Base-by-base conservation (phyloP, 208 protist genomes). In the Acanthamoeba quina region DNA sequence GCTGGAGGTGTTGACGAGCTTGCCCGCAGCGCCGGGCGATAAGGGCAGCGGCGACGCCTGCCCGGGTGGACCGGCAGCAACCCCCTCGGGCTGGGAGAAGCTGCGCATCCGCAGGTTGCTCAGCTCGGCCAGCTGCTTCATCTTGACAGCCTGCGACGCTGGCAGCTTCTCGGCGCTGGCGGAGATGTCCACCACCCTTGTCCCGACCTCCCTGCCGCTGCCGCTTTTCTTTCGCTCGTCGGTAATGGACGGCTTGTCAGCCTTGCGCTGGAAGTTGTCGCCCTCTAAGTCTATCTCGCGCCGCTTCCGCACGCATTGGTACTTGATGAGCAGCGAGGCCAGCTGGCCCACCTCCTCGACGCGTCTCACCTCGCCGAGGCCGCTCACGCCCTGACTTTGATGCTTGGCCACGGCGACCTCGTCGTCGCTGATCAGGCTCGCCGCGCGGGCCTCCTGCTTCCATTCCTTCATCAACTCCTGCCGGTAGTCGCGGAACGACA, bases 251-350 rank as follows among this genome's bases (percentile, higher is more conserved):
- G 64, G 11, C 64, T 70, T 70, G 64, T 29, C 5, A 10, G 21
- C 56, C 64, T 37, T 29, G n/a, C 72, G 72, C 72, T 52, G n/a
- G 72, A 80, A 80, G 44, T 19, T 80, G 41, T 49, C 31, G 15
- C 37, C 37, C 21, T 44, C 72, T 2, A 54, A 49, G 24, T 80
- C 72, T 10, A 52, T 80, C 72, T 80, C 72, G 11, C 72, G 72
- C 6, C 72, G 72, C 37, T 80, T 80, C 19, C 72, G 31, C 31
- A 80, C 72, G 44, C 72, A 80, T 24, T 80, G 72, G 44, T 80
- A 80, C 72, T 80, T 80, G 72, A 80, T 49, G 31, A 80, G 72
- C 21, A 80, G n/a, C 41, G 72, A 80, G 72, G 72, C 72, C 72
- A 80, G 37, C 31, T 52, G 29, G 3, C 72, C 72, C 37, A 80